Evolutionary conservation across 2,329 filamentous ascomycete species (phyloP).

Genomic region (Arthroderma uncinatum): DNA sequence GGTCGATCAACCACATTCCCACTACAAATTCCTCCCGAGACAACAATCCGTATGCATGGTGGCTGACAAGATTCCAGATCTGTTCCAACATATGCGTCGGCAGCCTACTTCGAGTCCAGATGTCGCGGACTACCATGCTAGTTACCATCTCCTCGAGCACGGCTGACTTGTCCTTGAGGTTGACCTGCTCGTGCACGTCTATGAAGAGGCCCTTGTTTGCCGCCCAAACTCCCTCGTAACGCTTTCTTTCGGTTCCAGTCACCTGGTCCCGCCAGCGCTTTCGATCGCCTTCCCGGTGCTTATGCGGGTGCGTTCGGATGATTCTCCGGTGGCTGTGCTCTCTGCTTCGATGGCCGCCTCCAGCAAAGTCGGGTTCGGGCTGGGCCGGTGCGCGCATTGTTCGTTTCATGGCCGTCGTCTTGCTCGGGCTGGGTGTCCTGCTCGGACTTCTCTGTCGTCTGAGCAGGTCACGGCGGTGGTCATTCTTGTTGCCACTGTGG

Average conservation of each 20-base stretch:
- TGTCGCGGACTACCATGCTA: conserved; percentile 38
- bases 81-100: conserved; percentile 30
- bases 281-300: conserved; percentile 39
- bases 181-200: conserved; percentile 6
- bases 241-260: conserved; percentile 36
- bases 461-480: neutral
- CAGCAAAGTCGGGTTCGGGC: conserved; percentile 20
- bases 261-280: conserved; percentile 36
- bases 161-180: conserved; percentile 17
- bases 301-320: conserved; percentile 37
- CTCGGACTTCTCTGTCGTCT: neutral
- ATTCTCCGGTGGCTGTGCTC: conserved; percentile 22
- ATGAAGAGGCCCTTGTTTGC: conserved; percentile 34
- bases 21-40: conserved; percentile 40
- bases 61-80: conserved; percentile 38
- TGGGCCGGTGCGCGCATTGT: conserved; percentile 32
- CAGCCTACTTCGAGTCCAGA: conserved; percentile 39
- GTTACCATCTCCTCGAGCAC: conserved; percentile 31
- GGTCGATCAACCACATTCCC: conserved; percentile 42
- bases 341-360: conserved; percentile 18
- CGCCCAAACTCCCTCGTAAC: conserved; percentile 42
- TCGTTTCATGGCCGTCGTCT: conserved; percentile 26
- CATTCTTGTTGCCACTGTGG: neutral
- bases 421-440: conserved; percentile 24
- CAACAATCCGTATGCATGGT: conserved; percentile 28